Base-by-base conservation (phyloP, 495 filamentous ascomycete species). In the Amniculicola lignicola region DNA sequence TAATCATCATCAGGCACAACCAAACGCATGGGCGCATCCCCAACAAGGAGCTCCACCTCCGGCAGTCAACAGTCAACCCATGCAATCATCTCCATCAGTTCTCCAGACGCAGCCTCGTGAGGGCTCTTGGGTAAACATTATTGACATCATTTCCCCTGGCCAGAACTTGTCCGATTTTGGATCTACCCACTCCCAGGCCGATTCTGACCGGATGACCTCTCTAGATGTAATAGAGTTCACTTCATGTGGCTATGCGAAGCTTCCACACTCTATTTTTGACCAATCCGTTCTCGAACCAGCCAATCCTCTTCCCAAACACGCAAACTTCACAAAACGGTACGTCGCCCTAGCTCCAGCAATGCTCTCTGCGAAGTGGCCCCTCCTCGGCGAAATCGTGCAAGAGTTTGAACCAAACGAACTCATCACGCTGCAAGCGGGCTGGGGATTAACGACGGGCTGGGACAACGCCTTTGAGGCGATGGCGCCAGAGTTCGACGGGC, bases 241-340 rank as follows among this genome's bases (percentile, higher is more conserved):
- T 4, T 68, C 65, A 3, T 70, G 68, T 51, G 70, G 70, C 61
- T 72, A 72, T 53, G 65, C 50, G 10, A 35, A 40, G 12, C 59
- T 72, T 21, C 41, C 46, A 3, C 23, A 50, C 31, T 15, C 47
- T 1, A 18, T 25, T 35, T 67, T 67, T 46, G 63, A 68, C 51
- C 64, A 70, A 48, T 0, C 29, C 18, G 47, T 21, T 22, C 47
- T 70, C 44, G 59, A 65, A 6, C 54, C 52, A 24, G n/a, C 18
- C 10, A 19, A 15, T 24, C 40, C 22, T 14, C 23, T 48, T 24
- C 39, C 51, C 0, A 44, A 43, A 31, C 43, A 53, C 25, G 37
- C 48, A 14, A 54, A 43, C 54, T 67, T 69, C 48, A 29, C 19
- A 3, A 59, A 56, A 23, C 56, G 65, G 10, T 43, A 40, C 14